Conservation (phyloP, 83 land plant genomes). For the Picea mariana region DNA sequence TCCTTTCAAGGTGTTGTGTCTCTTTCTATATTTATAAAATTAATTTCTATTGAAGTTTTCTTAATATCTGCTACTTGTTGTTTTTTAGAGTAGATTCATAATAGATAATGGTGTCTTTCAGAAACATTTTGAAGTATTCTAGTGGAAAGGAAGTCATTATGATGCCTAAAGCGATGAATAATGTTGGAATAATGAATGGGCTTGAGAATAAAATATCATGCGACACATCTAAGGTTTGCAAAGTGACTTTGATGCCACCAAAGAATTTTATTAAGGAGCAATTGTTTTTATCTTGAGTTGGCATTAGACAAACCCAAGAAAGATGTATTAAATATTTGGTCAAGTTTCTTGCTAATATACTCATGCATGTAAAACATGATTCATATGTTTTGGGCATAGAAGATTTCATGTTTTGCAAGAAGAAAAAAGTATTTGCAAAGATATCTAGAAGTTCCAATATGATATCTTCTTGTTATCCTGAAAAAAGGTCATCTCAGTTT, state of each 20-base stretch:
- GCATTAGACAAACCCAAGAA: neutral
- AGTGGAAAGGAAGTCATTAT: slow-evolving; percentile 35
- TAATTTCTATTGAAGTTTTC: neutral
- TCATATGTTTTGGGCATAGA: slow-evolving; percentile 85
- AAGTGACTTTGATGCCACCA: neutral
- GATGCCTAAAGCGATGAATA: slow-evolving; percentile 45
- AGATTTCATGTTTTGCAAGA: slow-evolving; percentile 53
- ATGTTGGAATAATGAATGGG: slow-evolving; percentile 58
- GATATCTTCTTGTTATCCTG: too few species aligned
- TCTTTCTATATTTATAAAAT: neutral
- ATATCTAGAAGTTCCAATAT: too few species aligned
- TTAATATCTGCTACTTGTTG: neutral
- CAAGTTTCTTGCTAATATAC: neutral
- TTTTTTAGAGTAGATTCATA: neutral
- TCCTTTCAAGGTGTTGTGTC: slow-evolving; percentile 14
- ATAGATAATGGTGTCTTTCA: slow-evolving; percentile 27
- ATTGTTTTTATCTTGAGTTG: neutral
- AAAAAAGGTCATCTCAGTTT: too few species aligned
- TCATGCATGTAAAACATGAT: slow-evolving; percentile 27
- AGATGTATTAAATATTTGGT: neutral
- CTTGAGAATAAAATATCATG: slow-evolving; percentile 85
- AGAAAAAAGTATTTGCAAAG: neutral
- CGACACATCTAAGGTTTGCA: slow-evolving; percentile 65
- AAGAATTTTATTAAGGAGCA: neutral
- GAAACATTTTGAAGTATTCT: slow-evolving; percentile 40